These are phyloP conservation scores for Penicillium salamii DNA, from an alignment of 495 filamentous ascomycete genomes.

Conservation along the genomic window DNA sequence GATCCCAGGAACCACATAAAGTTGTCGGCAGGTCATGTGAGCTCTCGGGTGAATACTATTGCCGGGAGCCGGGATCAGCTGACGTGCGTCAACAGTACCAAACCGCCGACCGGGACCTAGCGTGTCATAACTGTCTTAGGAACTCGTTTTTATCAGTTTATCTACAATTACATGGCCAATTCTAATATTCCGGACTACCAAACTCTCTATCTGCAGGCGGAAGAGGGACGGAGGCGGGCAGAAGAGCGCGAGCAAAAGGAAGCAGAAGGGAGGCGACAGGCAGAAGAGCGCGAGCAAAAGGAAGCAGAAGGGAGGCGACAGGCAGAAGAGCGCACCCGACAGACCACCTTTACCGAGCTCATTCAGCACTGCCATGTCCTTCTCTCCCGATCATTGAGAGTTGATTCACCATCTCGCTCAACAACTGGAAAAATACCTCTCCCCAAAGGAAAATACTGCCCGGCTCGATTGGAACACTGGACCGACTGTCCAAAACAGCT, in stretches of 20 bases:
- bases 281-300: background rate
- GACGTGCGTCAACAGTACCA: no score
- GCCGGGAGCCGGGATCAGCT: no score
- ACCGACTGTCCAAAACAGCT: slow-evolving; percentile 25
- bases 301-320: slow-evolving; percentile 6
- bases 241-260: slow-evolving; percentile 1
- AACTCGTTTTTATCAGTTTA: no score
- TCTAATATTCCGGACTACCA: slow-evolving; percentile 20
- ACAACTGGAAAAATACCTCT: slow-evolving; percentile 29
- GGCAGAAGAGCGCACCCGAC: slow-evolving; percentile 12
- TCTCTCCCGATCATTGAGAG: slow-evolving; percentile 24
- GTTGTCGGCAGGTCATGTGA: no score
- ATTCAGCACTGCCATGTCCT: slow-evolving; percentile 31
- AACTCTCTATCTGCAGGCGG: slow-evolving; percentile 4
- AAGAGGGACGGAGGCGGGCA: background rate
- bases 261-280: no score
- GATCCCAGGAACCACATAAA: no score
- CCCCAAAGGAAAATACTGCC: slow-evolving; percentile 31
- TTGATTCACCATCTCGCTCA: slow-evolving; percentile 23
- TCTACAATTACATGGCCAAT: no score
- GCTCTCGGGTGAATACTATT: no score
- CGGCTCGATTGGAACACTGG: slow-evolving; percentile 25
- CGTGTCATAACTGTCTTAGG: no score
- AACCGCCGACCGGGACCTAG: no score
- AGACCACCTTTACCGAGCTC: slow-evolving; percentile 36